Evolutionary conservation across 208 protist species (phyloP), one percentile per base, ranked within the genome.

Genomic region (Trypanosoma scelopori): DNA sequence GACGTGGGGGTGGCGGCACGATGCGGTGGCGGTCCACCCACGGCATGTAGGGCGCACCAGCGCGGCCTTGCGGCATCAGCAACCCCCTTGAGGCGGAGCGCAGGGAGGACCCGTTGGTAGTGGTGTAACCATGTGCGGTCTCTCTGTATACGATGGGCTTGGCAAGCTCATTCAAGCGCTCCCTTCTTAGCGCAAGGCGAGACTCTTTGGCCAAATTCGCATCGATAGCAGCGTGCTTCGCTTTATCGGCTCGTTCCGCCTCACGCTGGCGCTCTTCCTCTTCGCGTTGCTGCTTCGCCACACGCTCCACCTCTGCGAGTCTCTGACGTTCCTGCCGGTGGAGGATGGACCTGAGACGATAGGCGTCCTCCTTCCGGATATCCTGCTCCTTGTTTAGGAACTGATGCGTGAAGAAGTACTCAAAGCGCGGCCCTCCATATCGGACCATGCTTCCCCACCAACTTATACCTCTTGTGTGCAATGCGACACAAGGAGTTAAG

Each of bases 1-100:
- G 39, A 53, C 48, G 43, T 0, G 76, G 83, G 1, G 78, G 74
- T 18, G 37, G 43, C 7, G 88, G 88, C n/a, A 94, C 79, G 35
- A 89, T 71, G 50, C 89, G 89, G 60, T 94, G 78, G 37, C 89
- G 89, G 66, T 94, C 89, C n/a, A 92, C 76, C 25, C 89, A 85
- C 1, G 89, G 81, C 16, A 45, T 78, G 75, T 94, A 94, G 15
- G 57, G 37, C 5, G 66, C 72, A 20, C 73, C 76, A 60, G 72
- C 78, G 55, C 88, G 80, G 7, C 88, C 85, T 37, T 49, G 25
- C 16, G 75, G 87, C 52, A 79, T 79, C 47, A 68, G 57, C 22
- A 79, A 76, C n/a, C 15, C 49, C 45, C 68, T 57, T 6, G 70
- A 76, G 69, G 90, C 78, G 52, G 70, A 68, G 28, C 76, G 56